Evolutionary conservation across 1,139 yeast species (phyloP).

Genomic region (Hemisphaericaspora xylofermentans): DNA sequence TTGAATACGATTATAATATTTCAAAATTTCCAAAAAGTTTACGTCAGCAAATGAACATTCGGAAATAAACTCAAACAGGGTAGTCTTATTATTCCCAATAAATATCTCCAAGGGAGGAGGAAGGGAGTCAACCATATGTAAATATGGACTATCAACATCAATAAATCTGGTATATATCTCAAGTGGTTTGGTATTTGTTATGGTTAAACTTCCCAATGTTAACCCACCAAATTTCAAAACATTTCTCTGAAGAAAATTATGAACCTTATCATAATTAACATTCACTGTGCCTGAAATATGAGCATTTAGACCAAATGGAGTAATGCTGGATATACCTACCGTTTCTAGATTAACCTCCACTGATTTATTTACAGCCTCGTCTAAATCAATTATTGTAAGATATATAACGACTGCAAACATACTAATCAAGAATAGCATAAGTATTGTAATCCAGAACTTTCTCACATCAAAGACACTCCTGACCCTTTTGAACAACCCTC

Average conservation of each 20-base stretch:
- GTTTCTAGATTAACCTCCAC: conserved; percentile 20
- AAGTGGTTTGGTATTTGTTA: conserved; percentile 24
- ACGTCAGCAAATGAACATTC: conserved; percentile 22
- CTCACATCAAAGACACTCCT: neutral
- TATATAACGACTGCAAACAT: neutral
- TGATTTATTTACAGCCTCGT: conserved; percentile 15
- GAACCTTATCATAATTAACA: conserved; percentile 26
- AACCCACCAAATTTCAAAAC: conserved; percentile 22
- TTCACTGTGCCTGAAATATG: conserved; percentile 25
- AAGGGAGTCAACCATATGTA: conserved; percentile 24
- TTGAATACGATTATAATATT: conserved; percentile 16
- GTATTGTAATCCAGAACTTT: neutral
- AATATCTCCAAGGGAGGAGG: conserved; percentile 28
- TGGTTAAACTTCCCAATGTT: conserved; percentile 23
- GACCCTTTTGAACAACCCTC: neutral
- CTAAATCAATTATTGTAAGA: neutral
- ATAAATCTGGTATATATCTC: conserved; percentile 22
- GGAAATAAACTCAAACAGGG: conserved; percentile 27
- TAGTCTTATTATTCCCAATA: conserved; percentile 19
- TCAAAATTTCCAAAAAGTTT: conserved; percentile 21
- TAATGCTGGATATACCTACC: conserved; percentile 21
- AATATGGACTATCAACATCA: conserved; percentile 16
- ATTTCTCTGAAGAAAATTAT: conserved; percentile 20
- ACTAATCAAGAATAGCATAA: neutral
- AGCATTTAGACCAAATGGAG: conserved; percentile 24